Evolutionary conservation across 345 rosid genomes (phyloP).

Genomic region (Eucalyptus cloeziana): DNA sequence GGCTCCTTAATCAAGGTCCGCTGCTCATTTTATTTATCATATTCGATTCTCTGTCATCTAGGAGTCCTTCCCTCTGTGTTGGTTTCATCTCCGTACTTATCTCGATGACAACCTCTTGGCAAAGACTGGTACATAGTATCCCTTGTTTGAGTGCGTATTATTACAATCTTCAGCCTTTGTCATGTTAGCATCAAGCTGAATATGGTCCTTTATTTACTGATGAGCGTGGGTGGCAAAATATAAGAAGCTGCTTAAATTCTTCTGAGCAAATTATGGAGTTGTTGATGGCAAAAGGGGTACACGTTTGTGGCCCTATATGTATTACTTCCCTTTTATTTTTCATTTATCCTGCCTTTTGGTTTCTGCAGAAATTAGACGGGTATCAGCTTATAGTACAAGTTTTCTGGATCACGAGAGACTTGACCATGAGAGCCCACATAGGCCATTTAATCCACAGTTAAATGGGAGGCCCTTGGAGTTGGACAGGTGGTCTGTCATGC

Average conservation of each 20-base stretch:
- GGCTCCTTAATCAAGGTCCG: constrained; percentile 80
- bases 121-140: not conserved
- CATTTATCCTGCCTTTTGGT: not conserved
- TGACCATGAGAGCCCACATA: constrained; percentile 82
- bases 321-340: not conserved
- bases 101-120: not conserved
- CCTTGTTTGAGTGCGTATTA: not conserved
- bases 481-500: constrained; percentile 76
- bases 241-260: not conserved
- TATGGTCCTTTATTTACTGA: not conserved
- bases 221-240: not conserved
- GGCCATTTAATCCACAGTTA: constrained; percentile 52
- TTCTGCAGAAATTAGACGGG: constrained; percentile 64
- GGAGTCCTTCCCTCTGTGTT: not conserved
- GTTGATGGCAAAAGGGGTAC: not conserved
- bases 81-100: not conserved
- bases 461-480: constrained; percentile 65
- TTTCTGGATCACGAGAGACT: constrained; percentile 63
- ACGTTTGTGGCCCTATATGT: not conserved
- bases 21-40: not conserved
- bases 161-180: not conserved
- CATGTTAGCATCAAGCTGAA: not conserved
- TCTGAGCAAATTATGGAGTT: not conserved
- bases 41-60: not conserved
- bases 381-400: constrained; percentile 30